These are phyloP conservation scores for Cladosporium sp. DNA, from an alignment of 2,329 filamentous ascomycete genomes.

Conservation along the genomic window DNA sequence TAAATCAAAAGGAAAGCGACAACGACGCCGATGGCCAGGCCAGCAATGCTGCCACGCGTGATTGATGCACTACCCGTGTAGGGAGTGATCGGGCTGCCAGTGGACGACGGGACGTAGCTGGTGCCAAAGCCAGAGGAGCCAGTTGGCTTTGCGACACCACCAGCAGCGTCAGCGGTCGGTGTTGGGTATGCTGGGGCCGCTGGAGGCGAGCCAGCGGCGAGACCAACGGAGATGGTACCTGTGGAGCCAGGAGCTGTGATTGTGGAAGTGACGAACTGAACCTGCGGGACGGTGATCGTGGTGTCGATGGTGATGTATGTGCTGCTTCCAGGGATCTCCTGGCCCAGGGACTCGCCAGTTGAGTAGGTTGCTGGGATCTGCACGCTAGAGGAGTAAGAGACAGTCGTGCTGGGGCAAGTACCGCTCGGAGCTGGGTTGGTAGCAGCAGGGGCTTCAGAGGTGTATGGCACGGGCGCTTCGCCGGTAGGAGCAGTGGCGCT, in stretches of 20 bases:
- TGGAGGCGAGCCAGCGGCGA: constrained; percentile 33
- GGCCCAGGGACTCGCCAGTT: constrained; percentile 29
- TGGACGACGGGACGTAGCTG: constrained; percentile 14
- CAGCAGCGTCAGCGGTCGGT: not conserved
- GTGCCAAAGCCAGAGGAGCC: constrained; percentile 17
- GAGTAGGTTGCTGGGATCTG: constrained; percentile 35
- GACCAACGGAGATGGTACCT: constrained; percentile 30
- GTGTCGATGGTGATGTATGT: constrained; percentile 33
- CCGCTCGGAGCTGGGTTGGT: constrained; percentile 13
- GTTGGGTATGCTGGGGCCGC: constrained; percentile 29
- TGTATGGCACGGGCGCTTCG: constrained; percentile 2
- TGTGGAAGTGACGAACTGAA: constrained; percentile 40
- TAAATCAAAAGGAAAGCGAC: constrained; percentile 22
- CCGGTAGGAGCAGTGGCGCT: constrained; percentile 17
- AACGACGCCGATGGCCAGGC: constrained; percentile 19
- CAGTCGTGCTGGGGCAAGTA: constrained; percentile 33
- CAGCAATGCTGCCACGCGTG: constrained; percentile 16
- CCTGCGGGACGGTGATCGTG: constrained; percentile 43
- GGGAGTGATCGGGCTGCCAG: constrained; percentile 16
- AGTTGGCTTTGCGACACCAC: constrained; percentile 17
- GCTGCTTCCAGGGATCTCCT: constrained; percentile 29
- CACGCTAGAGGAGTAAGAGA: constrained; percentile 36
- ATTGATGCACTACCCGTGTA: constrained; percentile 23
- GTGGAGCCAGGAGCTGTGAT: constrained; percentile 25
- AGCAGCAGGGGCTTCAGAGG: not conserved